Percentiles rank a stretch among this genome's conserved stretches.
These are phyloP conservation scores for Cladophialophora bantiana DNA, from an alignment of 2,329 filamentous ascomycete genomes.

Conservation along the genomic window DNA sequence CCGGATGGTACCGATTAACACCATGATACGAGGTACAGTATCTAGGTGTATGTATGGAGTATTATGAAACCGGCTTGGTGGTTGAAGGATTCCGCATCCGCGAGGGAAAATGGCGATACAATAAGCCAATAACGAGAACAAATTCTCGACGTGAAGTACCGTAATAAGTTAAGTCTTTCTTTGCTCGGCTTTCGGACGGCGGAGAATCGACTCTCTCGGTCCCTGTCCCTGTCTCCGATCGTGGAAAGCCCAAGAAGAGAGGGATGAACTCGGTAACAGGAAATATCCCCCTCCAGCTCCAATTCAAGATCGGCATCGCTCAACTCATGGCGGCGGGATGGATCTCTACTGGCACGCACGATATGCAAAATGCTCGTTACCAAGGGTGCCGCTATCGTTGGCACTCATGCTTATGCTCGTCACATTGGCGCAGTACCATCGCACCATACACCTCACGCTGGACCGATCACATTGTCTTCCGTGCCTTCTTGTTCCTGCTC, in stretches of 20 bases:
- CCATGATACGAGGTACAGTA: no score
- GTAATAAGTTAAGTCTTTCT: not conserved
- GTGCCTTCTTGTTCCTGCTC: constrained; percentile 25
- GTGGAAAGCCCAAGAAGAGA: not conserved
- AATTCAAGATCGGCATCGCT: not conserved
- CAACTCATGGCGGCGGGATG: not conserved
- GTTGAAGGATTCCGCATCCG: no score
- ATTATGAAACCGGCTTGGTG: no score
- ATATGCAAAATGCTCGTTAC: not conserved
- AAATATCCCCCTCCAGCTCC: not conserved
- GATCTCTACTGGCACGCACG: not conserved
- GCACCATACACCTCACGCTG: no score
- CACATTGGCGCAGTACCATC: no score
- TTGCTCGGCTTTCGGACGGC: not conserved
- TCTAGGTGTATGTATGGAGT: no score
- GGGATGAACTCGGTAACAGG: not conserved
- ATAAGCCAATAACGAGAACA: no score
- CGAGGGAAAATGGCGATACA: no score
- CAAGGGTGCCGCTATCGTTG: not conserved
- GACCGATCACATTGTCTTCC: constrained; percentile 29
- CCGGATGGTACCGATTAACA: no score
- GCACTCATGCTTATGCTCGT: no score
- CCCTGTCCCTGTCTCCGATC: not conserved
- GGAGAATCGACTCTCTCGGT: not conserved
- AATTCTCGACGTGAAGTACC: no score